These are phyloP conservation scores for Lachnellula hyalina DNA, from an alignment of 2,329 filamentous ascomycete genomes.

Conservation along the genomic window DNA sequence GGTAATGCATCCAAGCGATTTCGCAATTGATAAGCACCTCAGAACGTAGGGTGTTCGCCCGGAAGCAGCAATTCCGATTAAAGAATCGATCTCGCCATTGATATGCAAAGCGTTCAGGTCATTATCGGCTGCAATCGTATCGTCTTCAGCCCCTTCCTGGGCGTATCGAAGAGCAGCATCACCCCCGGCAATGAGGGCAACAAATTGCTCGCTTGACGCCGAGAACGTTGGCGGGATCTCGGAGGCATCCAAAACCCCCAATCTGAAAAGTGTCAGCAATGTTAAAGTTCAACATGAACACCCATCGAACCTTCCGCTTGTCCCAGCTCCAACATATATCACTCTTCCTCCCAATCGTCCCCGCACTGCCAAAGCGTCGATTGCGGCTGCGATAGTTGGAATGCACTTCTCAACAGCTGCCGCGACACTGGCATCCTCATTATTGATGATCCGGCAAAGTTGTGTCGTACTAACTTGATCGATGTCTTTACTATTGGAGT, in stretches of 20 bases:
- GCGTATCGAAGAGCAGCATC: constrained; percentile 37
- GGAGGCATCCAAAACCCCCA: constrained; percentile 38
- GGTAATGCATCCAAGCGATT: constrained; percentile 27
- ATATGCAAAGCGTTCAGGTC: constrained; percentile 13
- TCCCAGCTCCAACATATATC: too few relatives aligned
- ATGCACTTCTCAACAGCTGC: too few relatives aligned
- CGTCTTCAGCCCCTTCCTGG: constrained; percentile 39
- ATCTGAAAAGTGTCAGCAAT: constrained; percentile 19
- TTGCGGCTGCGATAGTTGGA: background rate
- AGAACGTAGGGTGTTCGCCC: constrained; percentile 40
- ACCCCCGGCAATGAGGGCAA: constrained; percentile 39
- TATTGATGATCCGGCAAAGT: constrained; percentile 36
- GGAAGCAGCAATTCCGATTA: constrained; percentile 40
- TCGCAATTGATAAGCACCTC: constrained; percentile 34
- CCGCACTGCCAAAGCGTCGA: too few relatives aligned
- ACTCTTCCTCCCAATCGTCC: too few relatives aligned
- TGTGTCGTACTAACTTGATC: constrained; percentile 35
- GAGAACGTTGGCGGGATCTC: constrained; percentile 40
- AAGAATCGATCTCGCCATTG: constrained; percentile 27
- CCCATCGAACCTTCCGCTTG: too few relatives aligned
- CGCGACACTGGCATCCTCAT: too few relatives aligned
- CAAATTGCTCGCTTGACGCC: constrained; percentile 35
- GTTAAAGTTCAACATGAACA: too few relatives aligned
- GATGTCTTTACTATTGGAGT: constrained; percentile 29
- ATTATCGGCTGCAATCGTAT: constrained; percentile 26